Evolutionary conservation across 805 yeast species (phyloP).

Genomic region (Candida easanensis): DNA sequence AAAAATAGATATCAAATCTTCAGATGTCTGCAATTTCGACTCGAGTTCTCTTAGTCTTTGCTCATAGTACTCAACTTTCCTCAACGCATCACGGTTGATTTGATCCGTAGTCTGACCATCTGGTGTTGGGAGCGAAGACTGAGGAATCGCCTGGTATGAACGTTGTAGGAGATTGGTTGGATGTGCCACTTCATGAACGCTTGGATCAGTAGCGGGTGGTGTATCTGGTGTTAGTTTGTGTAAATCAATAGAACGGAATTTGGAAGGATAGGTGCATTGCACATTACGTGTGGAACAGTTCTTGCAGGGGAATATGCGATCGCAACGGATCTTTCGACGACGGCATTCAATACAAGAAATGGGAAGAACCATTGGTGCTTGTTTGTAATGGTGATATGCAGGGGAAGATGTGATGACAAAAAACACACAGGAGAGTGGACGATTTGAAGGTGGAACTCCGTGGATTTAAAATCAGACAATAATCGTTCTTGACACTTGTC

Average conservation of each 20-base stretch:
- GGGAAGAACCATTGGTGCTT: constrained; percentile 19
- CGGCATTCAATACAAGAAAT: constrained; percentile 28
- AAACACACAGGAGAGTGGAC: too few species aligned
- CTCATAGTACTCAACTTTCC: constrained; percentile 6
- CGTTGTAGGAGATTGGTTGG: neutral
- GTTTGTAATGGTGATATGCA: too few species aligned
- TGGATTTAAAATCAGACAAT: too few species aligned
- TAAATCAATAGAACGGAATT: constrained; percentile 25
- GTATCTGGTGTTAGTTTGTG: constrained; percentile 5
- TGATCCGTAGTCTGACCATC: neutral
- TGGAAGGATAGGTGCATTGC: constrained; percentile 22
- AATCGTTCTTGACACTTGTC: too few species aligned
- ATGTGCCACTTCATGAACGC: too few species aligned
- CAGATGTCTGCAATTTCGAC: constrained; percentile 14
- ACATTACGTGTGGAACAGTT: constrained; percentile 17
- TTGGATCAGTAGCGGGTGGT: too few species aligned
- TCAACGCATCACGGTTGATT: neutral
- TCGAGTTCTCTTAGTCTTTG: constrained; percentile 20
- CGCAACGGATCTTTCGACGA: constrained; percentile 25
- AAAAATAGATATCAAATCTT: constrained; percentile 25
- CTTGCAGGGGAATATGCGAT: constrained; percentile 19
- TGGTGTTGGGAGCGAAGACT: neutral
- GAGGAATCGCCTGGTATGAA: neutral
- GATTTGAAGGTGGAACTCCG: too few species aligned
- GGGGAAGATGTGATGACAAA: too few species aligned